phyloP scores from a whole-genome alignment of 768 basidiomycete species.

The Naganishia kalamii region DNA sequence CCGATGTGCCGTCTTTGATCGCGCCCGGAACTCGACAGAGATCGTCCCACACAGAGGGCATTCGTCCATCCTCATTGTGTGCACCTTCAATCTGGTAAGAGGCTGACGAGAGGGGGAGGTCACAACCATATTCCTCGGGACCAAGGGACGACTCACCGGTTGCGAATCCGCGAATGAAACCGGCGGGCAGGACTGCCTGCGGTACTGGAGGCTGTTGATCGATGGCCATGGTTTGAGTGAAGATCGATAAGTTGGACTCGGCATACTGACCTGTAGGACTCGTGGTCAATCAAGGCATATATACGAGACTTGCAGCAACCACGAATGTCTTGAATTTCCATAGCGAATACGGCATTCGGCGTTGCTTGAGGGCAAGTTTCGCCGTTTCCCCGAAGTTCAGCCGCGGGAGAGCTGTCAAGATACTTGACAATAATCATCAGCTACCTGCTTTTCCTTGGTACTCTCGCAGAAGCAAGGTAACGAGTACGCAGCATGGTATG shows the following conservation, averaged over 20 bases:
- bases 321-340: background rate
- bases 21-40: constrained; percentile 62
- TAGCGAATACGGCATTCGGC: background rate
- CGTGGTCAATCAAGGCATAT: background rate
- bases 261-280: background rate
- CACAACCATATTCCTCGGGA: background rate
- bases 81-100: constrained; percentile 24
- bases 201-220: constrained; percentile 19
- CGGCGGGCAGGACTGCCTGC: constrained; percentile 13
- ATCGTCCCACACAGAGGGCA: constrained; percentile 59
- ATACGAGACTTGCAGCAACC: background rate
- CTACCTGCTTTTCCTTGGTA: no score
- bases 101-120: background rate
- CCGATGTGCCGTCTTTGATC: constrained; percentile 62
- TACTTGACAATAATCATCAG: no score
- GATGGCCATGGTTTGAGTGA: background rate
- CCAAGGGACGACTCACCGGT: constrained; percentile 15
- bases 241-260: background rate
- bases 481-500: no score
- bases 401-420: background rate
- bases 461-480: no score
- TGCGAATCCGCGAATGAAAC: constrained; percentile 23
- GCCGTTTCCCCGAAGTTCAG: background rate
- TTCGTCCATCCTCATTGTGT: constrained; percentile 16
- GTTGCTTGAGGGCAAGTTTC: background rate